Conservation (phyloP, 768 basidiomycete species). For the Pholiota conissans region DNA sequence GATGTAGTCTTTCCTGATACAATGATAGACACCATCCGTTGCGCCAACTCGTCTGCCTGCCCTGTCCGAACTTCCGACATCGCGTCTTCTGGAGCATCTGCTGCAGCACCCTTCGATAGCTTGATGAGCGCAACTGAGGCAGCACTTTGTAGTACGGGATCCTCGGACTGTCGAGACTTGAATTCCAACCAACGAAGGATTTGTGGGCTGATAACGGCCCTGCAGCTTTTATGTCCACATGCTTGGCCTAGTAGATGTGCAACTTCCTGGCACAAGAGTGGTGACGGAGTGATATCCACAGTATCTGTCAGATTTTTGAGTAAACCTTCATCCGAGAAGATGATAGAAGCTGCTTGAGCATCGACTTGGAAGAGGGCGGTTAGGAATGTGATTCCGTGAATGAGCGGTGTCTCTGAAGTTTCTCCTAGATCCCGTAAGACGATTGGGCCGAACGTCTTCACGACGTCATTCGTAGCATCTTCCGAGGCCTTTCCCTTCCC, state of each 20-base stretch:
- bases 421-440: slow-evolving; percentile 54
- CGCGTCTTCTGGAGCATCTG: slow-evolving; percentile 41
- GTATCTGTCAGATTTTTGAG: slow-evolving; percentile 67
- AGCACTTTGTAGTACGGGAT: slow-evolving; percentile 52
- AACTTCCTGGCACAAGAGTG: slow-evolving; percentile 53
- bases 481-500: slow-evolving; percentile 40
- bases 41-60: slow-evolving; percentile 47
- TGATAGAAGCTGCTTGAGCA: slow-evolving; percentile 58
- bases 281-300: slow-evolving; percentile 60
- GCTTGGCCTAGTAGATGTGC: slow-evolving; percentile 79
- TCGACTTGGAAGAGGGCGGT: slow-evolving; percentile 87
- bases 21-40: slow-evolving; percentile 58
- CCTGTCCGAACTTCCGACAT: slow-evolving; percentile 12
- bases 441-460: slow-evolving; percentile 48
- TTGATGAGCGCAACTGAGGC: slow-evolving; percentile 81
- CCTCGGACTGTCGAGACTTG: slow-evolving; percentile 47
- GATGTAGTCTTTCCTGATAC: slow-evolving; percentile 41
- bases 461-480: slow-evolving; percentile 49
- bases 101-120: slow-evolving; percentile 55
- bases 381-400: slow-evolving; percentile 64
- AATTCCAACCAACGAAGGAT: slow-evolving; percentile 67
- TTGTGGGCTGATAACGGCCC: slow-evolving; percentile 57
- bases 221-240: slow-evolving; percentile 70
- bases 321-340: slow-evolving; percentile 65
- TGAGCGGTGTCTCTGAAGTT: slow-evolving; percentile 49